Conservation (phyloP, 2,329 filamentous ascomycete species). For the Penicillium sp. region DNA sequence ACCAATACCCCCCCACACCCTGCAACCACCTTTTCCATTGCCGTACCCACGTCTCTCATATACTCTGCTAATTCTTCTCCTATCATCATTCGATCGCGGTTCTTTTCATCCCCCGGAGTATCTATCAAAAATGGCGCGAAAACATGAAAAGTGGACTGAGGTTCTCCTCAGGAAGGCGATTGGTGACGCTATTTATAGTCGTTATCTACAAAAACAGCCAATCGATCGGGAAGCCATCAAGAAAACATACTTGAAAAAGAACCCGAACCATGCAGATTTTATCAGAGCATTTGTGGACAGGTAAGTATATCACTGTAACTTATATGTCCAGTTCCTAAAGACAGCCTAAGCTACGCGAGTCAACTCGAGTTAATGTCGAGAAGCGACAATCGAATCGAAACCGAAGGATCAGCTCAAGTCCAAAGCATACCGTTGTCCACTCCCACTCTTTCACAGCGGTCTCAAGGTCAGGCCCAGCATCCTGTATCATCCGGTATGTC, state of each 20-base stretch:
- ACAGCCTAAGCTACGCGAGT: neutral
- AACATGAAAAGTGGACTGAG: neutral
- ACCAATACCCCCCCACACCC: too few relatives aligned
- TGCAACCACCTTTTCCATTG: too few relatives aligned
- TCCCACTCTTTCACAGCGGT: neutral
- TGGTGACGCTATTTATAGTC: neutral
- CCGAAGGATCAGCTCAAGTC: neutral
- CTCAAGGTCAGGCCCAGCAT: neutral
- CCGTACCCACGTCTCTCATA: too few relatives aligned
- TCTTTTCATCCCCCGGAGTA: too few relatives aligned
- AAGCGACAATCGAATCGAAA: neutral
- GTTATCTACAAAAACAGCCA: neutral
- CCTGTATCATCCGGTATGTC: neutral
- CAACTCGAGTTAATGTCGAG: neutral
- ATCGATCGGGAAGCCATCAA: neutral
- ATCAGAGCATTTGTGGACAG: neutral
- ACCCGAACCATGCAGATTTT: neutral
- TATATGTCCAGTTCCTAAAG: neutral
- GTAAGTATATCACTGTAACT: neutral
- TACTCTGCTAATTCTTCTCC: neutral
- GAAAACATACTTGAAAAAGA: neutral
- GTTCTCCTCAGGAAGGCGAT: neutral
- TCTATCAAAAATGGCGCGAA: neutral
- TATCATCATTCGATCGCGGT: neutral
- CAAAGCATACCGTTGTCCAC: neutral